Evolutionary conservation across 1,284 basidiomycete genomes (phyloP).

Genomic region (Malassezia pachydermatis): DNA sequence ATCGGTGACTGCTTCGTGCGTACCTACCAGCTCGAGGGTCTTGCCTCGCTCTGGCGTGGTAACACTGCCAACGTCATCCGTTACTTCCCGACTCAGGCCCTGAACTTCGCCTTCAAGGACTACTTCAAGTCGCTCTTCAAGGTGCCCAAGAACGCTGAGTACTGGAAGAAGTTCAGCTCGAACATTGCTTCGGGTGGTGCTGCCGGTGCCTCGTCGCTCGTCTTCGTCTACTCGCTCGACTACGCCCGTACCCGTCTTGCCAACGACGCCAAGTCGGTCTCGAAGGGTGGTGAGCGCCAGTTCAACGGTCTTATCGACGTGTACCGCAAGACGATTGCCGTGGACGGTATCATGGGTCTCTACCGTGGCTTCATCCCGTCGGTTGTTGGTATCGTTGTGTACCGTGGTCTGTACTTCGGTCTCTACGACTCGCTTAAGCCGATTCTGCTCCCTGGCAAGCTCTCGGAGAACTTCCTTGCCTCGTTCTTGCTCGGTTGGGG

Average conservation of each 20-base stretch:
- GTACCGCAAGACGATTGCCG: constrained; percentile 48
- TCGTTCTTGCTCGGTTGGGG: constrained; percentile 48
- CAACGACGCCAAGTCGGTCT: constrained; percentile 48
- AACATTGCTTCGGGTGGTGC: constrained; percentile 49
- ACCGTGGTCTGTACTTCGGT: constrained; percentile 49
- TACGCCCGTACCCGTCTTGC: constrained; percentile 49
- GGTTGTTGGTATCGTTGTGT: constrained; percentile 48
- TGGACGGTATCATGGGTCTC: constrained; percentile 48
- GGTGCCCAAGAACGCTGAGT: constrained; percentile 46
- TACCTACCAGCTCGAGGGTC: constrained; percentile 47
- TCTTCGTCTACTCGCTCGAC: constrained; percentile 49
- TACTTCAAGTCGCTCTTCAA: constrained; percentile 43
- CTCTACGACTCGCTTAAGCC: constrained; percentile 49
- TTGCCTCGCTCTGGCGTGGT: constrained; percentile 48
- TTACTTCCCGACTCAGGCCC: constrained; percentile 48
- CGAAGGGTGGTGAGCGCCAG: constrained; percentile 48
- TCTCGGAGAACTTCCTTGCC: constrained; percentile 47
- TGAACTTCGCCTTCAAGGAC: constrained; percentile 48
- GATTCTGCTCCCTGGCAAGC: constrained; percentile 43
- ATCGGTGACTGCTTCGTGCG: constrained; percentile 48
- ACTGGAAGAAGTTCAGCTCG: constrained; percentile 46
- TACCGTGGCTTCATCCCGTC: constrained; percentile 49
- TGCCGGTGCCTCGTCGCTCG: constrained; percentile 48
- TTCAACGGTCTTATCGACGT: constrained; percentile 49
- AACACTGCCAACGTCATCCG: constrained; percentile 49